A percentile compares a stretch with the other conserved stretches of the same genome.
Evolutionary conservation across 257 asterid species (phyloP).

Genomic region (Solanum dulcamara): DNA sequence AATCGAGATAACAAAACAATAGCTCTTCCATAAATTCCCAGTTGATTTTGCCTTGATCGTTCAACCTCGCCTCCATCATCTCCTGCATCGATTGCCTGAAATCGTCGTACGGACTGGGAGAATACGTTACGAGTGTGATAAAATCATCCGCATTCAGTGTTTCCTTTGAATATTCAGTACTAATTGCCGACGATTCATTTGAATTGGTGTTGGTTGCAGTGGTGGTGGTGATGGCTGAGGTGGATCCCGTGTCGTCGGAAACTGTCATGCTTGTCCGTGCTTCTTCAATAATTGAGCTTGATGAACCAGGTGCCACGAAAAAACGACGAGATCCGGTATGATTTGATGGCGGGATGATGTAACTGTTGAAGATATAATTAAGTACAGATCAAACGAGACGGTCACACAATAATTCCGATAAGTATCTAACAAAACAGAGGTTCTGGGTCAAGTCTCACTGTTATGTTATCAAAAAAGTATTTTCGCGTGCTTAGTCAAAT

Average conservation of each 20-base stretch:
- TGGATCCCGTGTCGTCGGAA: neutral
- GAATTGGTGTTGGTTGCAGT: neutral
- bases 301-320: conserved; percentile 7
- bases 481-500: neutral
- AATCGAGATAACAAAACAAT: conserved; percentile 51
- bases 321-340: conserved; percentile 5
- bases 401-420: neutral
- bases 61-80: conserved; percentile 20
- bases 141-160: conserved; percentile 7
- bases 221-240: neutral
- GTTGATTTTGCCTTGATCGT: conserved; percentile 43
- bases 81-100: conserved; percentile 28
- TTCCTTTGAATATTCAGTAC: neutral
- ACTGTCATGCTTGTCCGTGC: conserved; percentile 11
- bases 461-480: neutral
- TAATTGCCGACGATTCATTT: neutral
- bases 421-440: no score
- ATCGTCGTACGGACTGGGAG: conserved; percentile 13
- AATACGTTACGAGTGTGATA: conserved; percentile 13
- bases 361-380: neutral
- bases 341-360: conserved; percentile 8
- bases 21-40: conserved; percentile 83
- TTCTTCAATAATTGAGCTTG: conserved; percentile 23
- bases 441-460: neutral
- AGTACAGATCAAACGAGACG: neutral